Evolutionary conservation across 352 stramenopile species (phyloP).

Genomic region (Peronosclerospora sorghi): DNA sequence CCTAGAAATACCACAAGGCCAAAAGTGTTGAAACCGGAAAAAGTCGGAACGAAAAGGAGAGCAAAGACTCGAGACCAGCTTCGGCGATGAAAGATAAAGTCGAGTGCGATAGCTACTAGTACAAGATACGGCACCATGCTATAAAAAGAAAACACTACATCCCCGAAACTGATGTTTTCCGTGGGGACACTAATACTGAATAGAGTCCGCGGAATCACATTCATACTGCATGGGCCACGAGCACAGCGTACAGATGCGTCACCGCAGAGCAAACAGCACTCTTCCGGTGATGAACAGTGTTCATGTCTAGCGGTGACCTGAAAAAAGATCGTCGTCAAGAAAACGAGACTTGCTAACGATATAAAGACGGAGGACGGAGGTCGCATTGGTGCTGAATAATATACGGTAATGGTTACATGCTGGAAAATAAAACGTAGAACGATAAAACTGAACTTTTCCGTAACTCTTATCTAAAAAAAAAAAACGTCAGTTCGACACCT

Average conservation of each 20-base stretch:
- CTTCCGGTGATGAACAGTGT: slow-evolving; percentile 15
- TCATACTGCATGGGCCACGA: slow-evolving; percentile 40
- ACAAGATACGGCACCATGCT: slow-evolving; percentile 48
- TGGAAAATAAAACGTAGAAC: too few species aligned
- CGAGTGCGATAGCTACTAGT: slow-evolving; percentile 25
- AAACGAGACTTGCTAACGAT: not conserved
- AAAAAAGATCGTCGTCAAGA: not conserved
- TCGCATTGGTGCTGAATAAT: too few species aligned
- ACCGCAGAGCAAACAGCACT: slow-evolving; percentile 41
- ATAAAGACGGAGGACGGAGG: not conserved
- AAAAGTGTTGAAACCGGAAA: slow-evolving; percentile 31
- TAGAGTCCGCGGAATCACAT: slow-evolving; percentile 26
- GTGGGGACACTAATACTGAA: slow-evolving; percentile 42
- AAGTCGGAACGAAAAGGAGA: slow-evolving; percentile 39
- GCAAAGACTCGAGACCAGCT: slow-evolving; percentile 38
- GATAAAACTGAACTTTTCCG: too few species aligned
- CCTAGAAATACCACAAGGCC: slow-evolving; percentile 31
- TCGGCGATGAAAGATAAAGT: slow-evolving; percentile 28
- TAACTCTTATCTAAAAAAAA: too few species aligned
- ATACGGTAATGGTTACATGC: too few species aligned
- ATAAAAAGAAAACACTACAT: slow-evolving; percentile 41
- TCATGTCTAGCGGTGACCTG: slow-evolving; percentile 8
- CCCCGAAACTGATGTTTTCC: slow-evolving; percentile 29
- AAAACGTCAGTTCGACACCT: too few species aligned
- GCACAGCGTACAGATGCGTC: slow-evolving; percentile 34